Conservation (phyloP, 805 yeast species). For the Ogataea ramenticola region DNA sequence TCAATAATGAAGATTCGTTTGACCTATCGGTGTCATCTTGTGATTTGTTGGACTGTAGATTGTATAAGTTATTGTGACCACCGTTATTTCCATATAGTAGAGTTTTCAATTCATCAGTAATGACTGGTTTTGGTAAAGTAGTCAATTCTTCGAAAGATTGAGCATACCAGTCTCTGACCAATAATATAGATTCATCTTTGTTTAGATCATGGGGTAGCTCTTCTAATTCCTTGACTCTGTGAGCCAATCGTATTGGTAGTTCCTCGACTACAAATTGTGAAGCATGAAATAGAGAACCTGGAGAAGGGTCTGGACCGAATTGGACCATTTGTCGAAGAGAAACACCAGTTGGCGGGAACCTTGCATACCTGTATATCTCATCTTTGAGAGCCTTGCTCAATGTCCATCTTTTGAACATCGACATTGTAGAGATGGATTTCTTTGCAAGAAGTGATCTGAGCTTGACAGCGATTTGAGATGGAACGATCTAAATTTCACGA, state of each 20-base stretch:
- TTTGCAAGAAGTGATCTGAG: no score
- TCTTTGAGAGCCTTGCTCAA: constrained; percentile 43
- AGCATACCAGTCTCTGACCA: constrained; percentile 85
- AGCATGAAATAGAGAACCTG: constrained; percentile 75
- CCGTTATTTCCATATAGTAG: constrained; percentile 21
- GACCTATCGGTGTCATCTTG: not conserved
- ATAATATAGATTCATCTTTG: constrained; percentile 65
- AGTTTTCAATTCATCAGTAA: constrained; percentile 34
- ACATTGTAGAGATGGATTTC: no score
- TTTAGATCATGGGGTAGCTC: constrained; percentile 68
- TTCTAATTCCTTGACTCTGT: constrained; percentile 78
- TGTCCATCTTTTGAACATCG: constrained; percentile 30
- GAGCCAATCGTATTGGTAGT: constrained; percentile 79
- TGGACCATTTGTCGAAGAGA: constrained; percentile 86
- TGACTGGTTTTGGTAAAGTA: constrained; percentile 50
- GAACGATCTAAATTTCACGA: no score
- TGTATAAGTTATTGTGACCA: constrained; percentile 4
- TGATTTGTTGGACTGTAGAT: not conserved
- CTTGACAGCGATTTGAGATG: no score
- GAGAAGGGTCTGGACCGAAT: constrained; percentile 73
- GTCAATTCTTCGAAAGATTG: constrained; percentile 82
- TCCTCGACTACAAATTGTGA: constrained; percentile 82
- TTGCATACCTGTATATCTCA: constrained; percentile 57
- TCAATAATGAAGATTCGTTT: constrained; percentile 9
- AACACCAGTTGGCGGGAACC: constrained; percentile 75